Evolutionary conservation across 495 filamentous ascomycete species (phyloP).

Genomic region (Aspergillus sparsus): DNA sequence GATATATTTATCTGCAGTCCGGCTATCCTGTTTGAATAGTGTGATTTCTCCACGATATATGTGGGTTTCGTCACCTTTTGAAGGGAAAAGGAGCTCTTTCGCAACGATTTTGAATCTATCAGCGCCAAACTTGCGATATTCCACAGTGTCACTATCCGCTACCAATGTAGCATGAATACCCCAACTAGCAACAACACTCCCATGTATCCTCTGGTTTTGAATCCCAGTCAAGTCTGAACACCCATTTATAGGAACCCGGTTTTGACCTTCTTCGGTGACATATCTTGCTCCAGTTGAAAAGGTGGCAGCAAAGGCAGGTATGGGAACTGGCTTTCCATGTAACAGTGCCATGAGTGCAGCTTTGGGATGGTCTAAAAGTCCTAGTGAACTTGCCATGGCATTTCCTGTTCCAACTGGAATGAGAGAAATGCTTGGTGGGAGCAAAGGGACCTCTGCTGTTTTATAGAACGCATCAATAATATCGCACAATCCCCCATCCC

Average conservation of each 20-base stretch:
- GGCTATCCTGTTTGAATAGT: constrained; percentile 27
- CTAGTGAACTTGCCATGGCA: constrained; percentile 73
- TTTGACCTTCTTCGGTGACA: constrained; percentile 41
- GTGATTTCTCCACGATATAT: constrained; percentile 64
- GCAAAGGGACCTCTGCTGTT: constrained; percentile 13
- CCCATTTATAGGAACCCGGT: constrained; percentile 24
- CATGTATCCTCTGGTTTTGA: constrained; percentile 50
- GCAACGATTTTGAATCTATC: constrained; percentile 84
- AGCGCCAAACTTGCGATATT: constrained; percentile 70
- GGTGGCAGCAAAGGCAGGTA: constrained; percentile 54
- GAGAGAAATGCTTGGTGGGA: constrained; percentile 59
- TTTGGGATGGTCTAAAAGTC: constrained; percentile 33
- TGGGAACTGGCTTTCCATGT: constrained; percentile 49
- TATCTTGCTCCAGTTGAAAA: constrained; percentile 66
- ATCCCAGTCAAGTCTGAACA: constrained; percentile 23
- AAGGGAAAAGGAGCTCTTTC: constrained; percentile 65
- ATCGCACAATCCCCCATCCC: constrained; percentile 83
- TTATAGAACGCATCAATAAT: constrained; percentile 65
- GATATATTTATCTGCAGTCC: constrained; percentile 28
- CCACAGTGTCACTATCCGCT: constrained; percentile 79
- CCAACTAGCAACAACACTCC: constrained; percentile 85
- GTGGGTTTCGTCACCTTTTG: constrained; percentile 61
- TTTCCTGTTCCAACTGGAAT: constrained; percentile 87
- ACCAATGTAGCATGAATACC: constrained; percentile 86
- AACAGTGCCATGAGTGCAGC: constrained; percentile 43